Base-by-base conservation (phyloP, 2,329 filamentous ascomycete genomes). In the Colletotrichum neosansevieriae region DNA sequence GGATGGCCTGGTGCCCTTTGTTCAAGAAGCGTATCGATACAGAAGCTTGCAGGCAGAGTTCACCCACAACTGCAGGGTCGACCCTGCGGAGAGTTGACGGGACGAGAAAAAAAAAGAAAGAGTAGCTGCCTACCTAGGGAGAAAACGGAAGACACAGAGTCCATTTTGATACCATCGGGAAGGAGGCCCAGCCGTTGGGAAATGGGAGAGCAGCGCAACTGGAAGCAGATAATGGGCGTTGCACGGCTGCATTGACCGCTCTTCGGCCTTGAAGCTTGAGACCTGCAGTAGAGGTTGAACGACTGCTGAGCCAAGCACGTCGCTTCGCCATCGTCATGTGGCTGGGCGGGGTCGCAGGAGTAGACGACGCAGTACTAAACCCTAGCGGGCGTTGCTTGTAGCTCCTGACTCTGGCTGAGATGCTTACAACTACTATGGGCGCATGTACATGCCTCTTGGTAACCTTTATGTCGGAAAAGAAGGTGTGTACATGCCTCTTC, bases 31-130 rank as follows among this genome's bases (percentile, higher is more conserved):
- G 15, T 51, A 60, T 29, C 17, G 9, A 65, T 40, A 12, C 38
- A 65, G 45, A 47, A 59, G 54, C 36, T n/a, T 53, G 45, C 47
- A 29, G 32, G 36, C 11, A 65, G 38, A 38, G 24, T 47, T 53
- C 12, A 24, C 24, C 45, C 34, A 60, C n/a, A 40, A 34, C 19
- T 42, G 42, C 50, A 63, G 34, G 58, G 57, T 53, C 36, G 56
- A 67, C 40, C 49, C 42, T 63, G 44, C 34, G 21, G 24, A 19
- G 6, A 42, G 36, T 45, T 34, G 24, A 53, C 38, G 13, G 57
- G 21, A 49, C 21, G 29, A 24, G 19, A 6, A n/a, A 12, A 24
- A 12, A 24, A 40, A 10, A 15, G 32, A 47, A 15, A 51, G 10
- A 60, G 47, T 12, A 51, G 56, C 11, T 17, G n/a, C 13, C 34